Evolutionary conservation across 495 filamentous ascomycete species (phyloP).

Genomic region (Penicillium antarcticum): DNA sequence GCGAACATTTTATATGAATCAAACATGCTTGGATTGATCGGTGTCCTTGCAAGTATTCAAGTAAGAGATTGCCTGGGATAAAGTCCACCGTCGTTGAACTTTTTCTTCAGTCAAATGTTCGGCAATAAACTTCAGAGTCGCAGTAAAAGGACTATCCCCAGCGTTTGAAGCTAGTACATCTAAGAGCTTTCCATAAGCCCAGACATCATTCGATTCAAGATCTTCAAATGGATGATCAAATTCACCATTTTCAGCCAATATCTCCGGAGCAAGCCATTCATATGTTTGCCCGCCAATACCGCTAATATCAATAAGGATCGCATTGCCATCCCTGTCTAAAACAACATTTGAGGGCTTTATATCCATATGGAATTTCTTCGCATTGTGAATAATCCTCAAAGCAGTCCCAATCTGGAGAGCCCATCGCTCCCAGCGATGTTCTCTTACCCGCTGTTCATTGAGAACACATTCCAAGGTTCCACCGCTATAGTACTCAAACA

Average conservation of each 20-base stretch:
- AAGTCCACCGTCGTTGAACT: slow-evolving; percentile 1
- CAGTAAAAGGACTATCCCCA: slow-evolving; percentile 2
- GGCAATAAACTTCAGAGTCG: slow-evolving; percentile 11
- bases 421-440: slow-evolving; percentile 19
- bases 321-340: slow-evolving; percentile 20
- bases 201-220: slow-evolving; percentile 15
- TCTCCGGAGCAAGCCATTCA: slow-evolving; percentile 23
- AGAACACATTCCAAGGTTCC: slow-evolving; percentile 18
- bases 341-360: slow-evolving; percentile 35
- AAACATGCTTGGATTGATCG: neutral
- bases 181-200: slow-evolving; percentile 21
- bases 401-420: slow-evolving; percentile 26
- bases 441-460: slow-evolving; percentile 3
- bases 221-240: slow-evolving; percentile 16
- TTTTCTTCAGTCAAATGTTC: slow-evolving; percentile 7
- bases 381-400: slow-evolving; percentile 19
- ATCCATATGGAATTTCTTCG: slow-evolving; percentile 31
- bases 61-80: slow-evolving; percentile 3
- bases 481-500: slow-evolving; percentile 15
- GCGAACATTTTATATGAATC: too few relatives aligned
- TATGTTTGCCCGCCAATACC: slow-evolving; percentile 28
- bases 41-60: neutral
- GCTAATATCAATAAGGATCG: slow-evolving; percentile 32
- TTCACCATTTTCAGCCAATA: slow-evolving; percentile 12
- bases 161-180: slow-evolving; percentile 10